phyloP scores from a whole-genome alignment of 2,329 filamentous ascomycete genomes.

The Trichoderma sp. region DNA sequence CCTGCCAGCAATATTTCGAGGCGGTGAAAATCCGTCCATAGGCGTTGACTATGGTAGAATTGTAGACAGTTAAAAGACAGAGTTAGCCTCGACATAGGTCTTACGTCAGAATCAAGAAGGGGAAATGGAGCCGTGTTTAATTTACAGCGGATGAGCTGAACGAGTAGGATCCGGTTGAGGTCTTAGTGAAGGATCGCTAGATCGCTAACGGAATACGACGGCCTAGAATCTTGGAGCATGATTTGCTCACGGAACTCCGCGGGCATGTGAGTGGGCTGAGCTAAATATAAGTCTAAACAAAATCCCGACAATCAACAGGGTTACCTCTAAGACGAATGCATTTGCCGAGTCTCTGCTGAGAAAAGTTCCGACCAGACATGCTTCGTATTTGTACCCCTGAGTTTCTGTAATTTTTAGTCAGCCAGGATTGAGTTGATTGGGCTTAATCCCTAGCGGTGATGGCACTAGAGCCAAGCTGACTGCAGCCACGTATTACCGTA shows the following conservation, averaged over 20 bases:
- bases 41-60: background rate
- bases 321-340: background rate
- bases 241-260: background rate
- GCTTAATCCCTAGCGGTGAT: background rate
- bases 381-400: background rate
- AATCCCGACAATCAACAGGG: background rate
- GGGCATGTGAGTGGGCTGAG: background rate
- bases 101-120: background rate
- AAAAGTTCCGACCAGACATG: background rate
- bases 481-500: background rate
- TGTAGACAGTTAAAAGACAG: background rate
- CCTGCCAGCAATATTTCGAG: background rate
- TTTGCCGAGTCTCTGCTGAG: background rate
- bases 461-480: background rate
- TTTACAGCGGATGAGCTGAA: background rate
- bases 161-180: background rate
- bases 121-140: background rate
- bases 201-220: background rate
- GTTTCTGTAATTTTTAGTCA: background rate
- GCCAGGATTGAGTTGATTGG: background rate
- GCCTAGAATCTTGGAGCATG: background rate
- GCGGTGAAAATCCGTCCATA: background rate
- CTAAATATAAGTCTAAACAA: background rate
- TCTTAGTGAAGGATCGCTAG: background rate
- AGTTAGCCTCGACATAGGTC: background rate